A percentile compares a stretch with the other conserved stretches of the same genome.
These are phyloP conservation scores for Teunomyces stri DNA, from an alignment of 805 yeast species.

Conservation along the genomic window DNA sequence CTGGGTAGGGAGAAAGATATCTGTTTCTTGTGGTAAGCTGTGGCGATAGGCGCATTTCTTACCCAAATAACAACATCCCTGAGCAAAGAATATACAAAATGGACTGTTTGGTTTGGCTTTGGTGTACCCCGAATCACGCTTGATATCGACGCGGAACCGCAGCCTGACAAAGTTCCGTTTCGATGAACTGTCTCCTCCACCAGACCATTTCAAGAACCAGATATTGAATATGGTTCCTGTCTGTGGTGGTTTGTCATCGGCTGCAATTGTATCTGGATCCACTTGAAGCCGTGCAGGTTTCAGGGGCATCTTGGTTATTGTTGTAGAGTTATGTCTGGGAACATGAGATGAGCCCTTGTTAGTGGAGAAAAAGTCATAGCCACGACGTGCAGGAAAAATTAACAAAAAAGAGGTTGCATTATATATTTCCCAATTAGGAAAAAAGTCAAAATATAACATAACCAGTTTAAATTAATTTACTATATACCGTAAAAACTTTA, in stretches of 20 bases:
- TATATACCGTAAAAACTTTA: not conserved
- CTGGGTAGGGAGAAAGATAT: conserved; percentile 56
- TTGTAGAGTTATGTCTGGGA: not conserved
- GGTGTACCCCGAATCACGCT: conserved; percentile 72
- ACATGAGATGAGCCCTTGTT: not conserved
- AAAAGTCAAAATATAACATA: not conserved
- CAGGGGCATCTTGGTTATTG: not conserved
- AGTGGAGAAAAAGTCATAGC: not conserved
- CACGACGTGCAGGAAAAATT: not conserved
- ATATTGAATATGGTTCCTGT: conserved; percentile 78
- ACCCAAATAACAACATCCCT: conserved; percentile 85
- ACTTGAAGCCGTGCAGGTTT: conserved; percentile 72
- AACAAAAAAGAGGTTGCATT: not conserved
- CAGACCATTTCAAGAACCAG: conserved; percentile 90
- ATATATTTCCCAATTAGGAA: not conserved
- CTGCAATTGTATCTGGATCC: conserved; percentile 54
- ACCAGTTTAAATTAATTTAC: not conserved
- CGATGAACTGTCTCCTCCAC: conserved; percentile 57
- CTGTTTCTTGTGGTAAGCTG: conserved; percentile 64
- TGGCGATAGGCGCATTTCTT: conserved; percentile 74
- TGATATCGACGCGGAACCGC: conserved; percentile 59
- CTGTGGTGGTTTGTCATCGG: conserved; percentile 70
- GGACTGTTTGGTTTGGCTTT: conserved; percentile 54
- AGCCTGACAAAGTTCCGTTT: conserved; percentile 44
- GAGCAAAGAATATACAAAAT: conserved; percentile 81